phyloP scores from a whole-genome alignment of 2,329 filamentous ascomycete species.

The Fusarium clavum region DNA sequence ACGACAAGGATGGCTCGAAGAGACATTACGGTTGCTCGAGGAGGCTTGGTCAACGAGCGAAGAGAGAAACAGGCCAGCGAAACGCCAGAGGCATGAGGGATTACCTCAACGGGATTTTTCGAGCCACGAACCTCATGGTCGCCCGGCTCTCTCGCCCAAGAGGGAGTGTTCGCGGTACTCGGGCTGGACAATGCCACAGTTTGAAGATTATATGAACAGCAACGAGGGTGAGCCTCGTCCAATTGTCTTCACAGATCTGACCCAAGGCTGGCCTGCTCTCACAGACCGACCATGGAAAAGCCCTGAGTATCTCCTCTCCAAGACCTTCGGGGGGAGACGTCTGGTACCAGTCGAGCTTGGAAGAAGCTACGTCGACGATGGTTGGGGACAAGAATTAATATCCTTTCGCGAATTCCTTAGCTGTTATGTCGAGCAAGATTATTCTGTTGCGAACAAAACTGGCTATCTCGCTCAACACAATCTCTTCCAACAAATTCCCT shows the following conservation, averaged over 20 bases:
- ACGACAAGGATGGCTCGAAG: constrained; percentile 61
- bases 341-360: constrained; percentile 90
- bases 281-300: constrained; percentile 74
- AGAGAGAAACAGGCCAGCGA: constrained; percentile 35
- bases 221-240: constrained; percentile 63
- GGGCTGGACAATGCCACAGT: constrained; percentile 66
- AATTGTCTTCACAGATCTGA: constrained; percentile 74
- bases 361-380: constrained; percentile 85
- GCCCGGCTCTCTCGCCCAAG: constrained; percentile 43
- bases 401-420: constrained; percentile 78
- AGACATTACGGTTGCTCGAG: constrained; percentile 60
- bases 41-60: constrained; percentile 37
- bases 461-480: constrained; percentile 95
- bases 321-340: constrained; percentile 80
- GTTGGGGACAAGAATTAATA: constrained; percentile 86
- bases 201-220: constrained; percentile 70
- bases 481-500: constrained; percentile 84
- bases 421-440: constrained; percentile 62
- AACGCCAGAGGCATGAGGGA: constrained; percentile 33
- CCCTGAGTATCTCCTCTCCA: constrained; percentile 78
- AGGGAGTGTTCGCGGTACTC: constrained; percentile 47
- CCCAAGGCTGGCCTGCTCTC: constrained; percentile 81
- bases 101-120: constrained; percentile 41
- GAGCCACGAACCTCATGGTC: constrained; percentile 45
- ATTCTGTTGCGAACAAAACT: constrained; percentile 50